phyloP scores from a whole-genome alignment of 345 rosid genomes.

The Ceriops decandra region DNA sequence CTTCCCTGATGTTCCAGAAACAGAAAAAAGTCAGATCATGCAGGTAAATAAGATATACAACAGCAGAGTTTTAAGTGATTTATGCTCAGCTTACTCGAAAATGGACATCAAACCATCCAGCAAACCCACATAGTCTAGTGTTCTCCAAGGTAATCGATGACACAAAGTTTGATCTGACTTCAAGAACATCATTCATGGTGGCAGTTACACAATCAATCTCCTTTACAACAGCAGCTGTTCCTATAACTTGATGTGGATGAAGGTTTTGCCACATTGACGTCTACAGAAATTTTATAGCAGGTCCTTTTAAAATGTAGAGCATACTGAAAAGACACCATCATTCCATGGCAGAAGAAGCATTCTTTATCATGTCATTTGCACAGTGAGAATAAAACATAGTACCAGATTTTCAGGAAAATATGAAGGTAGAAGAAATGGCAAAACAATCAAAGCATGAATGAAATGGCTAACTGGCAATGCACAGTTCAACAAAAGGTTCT shows the following conservation, averaged over 20 bases:
- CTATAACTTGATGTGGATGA: constrained; percentile 85
- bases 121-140: constrained; percentile 70
- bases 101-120: constrained; percentile 98
- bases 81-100: constrained; percentile 62
- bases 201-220: constrained; percentile 90
- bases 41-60: neutral
- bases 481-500: neutral
- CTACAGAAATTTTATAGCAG: constrained; percentile 32
- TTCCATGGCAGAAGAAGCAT: neutral
- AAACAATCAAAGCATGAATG: neutral
- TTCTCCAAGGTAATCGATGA: constrained; percentile 44
- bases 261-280: constrained; percentile 93
- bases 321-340: neutral
- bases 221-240: constrained; percentile 60
- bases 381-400: neutral
- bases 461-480: neutral
- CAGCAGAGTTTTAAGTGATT: neutral
- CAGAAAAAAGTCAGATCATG: neutral
- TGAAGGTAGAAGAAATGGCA: neutral
- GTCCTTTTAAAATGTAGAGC: constrained; percentile 1
- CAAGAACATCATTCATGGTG: constrained; percentile 58
- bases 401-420: neutral
- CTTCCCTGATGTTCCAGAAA: constrained; percentile 56
- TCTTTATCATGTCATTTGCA: neutral
- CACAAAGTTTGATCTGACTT: constrained; percentile 56